Base-by-base conservation (phyloP, 176 grass and related monocot species). In the Luzula sylvatica region DNA sequence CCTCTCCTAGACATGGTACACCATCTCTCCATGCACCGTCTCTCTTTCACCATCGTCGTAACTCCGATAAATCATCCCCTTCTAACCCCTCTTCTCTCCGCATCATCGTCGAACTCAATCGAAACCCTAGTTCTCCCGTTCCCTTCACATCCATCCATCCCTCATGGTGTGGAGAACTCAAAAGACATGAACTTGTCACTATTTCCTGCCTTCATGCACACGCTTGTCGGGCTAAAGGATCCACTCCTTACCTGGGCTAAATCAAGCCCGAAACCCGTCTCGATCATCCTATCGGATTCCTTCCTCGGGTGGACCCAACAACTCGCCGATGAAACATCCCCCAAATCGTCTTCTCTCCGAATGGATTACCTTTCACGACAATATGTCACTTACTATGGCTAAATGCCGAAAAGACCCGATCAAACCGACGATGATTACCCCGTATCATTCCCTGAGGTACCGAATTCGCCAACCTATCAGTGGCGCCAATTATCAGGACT, bases 241-340 rank as follows among this genome's bases (percentile, higher is more conserved):
- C 70, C 59, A 15, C 39, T 74, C n/a, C 60, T 65, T 1, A 18
- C 32, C 48, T 74, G 70, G 70, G 48, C 50, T 7, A 35, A 58
- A 21, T 12, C 48, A 2, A 32, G 55, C 24, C 23, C 44, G 1
- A 42, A 65, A 18, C 76, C 72, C 13, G 39, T 80, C n/a, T 61
- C 20, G 11, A 65, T 56, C 29, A 58, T 92, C 49, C 3, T 92
- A 15, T 83, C 77, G 2, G 77, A 92, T 38, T 67, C 73, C 23
- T 86, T 92, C 64, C 55, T 71, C 20, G 76, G 73, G 5, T 92
- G 86, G 86, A 76, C 72, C 52, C 80, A 84, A 19, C 71, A 68
- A 3, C 62, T 84, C 15, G 72, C 80, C 1, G 68, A 20, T 2
- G 58, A 84, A 65, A 55, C 13, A 56, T 67, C 38, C 76, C 69